These are phyloP conservation scores for Aaosphaeria pasadenensis DNA, from an alignment of 2,329 filamentous ascomycete species.

Conservation along the genomic window DNA sequence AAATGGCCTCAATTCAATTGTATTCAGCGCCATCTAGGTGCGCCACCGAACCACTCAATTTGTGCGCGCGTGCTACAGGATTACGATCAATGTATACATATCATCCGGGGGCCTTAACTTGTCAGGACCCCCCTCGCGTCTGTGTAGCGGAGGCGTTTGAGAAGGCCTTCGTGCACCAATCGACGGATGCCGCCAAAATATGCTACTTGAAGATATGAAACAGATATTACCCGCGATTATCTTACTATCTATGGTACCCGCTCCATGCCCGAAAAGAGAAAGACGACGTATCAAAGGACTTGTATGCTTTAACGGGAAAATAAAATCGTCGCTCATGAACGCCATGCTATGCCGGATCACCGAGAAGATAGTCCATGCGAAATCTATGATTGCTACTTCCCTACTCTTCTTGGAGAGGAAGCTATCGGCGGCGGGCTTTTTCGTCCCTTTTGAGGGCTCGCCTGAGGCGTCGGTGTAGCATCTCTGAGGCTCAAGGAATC, in stretches of 20 bases:
- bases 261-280: neutral
- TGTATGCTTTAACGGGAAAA: neutral
- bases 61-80: too few relatives aligned
- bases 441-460: conserved; percentile 7
- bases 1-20: too few relatives aligned
- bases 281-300: too few relatives aligned
- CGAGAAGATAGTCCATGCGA: too few relatives aligned
- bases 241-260: neutral
- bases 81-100: too few relatives aligned
- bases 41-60: too few relatives aligned
- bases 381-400: neutral
- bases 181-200: neutral
- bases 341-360: conserved; percentile 1
- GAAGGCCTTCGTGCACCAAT: neutral
- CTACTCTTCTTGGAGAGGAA: neutral
- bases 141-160: neutral
- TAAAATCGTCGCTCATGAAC: neutral
- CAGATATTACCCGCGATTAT: neutral
- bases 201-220: neutral
- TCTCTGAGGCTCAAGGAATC: conserved; percentile 15
- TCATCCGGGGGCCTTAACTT: too few relatives aligned
- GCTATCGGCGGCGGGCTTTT: conserved; percentile 1
- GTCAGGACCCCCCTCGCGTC: neutral
- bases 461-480: conserved; percentile 16
- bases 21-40: too few relatives aligned